These are phyloP conservation scores for Cryphonectria parasitica DNA, from an alignment of 2,329 filamentous ascomycete species.

Conservation along the genomic window DNA sequence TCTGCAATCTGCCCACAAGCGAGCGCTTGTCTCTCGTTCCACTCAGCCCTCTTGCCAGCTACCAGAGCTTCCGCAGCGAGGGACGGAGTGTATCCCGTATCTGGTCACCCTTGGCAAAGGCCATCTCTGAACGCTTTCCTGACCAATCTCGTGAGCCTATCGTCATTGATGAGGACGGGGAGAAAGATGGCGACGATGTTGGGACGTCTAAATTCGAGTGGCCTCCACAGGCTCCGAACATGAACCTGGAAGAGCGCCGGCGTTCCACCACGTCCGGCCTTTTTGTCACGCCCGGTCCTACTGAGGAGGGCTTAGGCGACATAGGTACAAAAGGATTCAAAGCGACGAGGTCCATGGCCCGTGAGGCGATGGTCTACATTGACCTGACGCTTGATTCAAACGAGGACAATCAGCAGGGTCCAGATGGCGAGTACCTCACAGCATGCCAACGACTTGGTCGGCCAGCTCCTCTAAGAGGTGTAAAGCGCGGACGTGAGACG, in stretches of 20 bases:
- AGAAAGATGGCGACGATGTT: no score
- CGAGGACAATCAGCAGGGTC: background rate
- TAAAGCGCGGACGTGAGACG: constrained; percentile 11
- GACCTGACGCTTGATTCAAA: background rate
- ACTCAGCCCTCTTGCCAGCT: background rate
- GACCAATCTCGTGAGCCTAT: background rate
- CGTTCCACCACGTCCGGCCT: background rate
- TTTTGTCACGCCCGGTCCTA: background rate
- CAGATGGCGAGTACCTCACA: background rate
- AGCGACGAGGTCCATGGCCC: background rate
- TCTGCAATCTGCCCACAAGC: background rate
- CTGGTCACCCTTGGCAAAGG: background rate
- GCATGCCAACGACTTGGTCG: background rate
- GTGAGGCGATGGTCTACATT: background rate
- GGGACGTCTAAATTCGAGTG: no score
- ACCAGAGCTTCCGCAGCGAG: background rate
- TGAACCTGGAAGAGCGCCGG: background rate
- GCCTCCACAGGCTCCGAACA: no score
- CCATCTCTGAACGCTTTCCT: background rate
- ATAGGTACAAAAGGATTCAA: background rate
- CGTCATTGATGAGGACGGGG: background rate
- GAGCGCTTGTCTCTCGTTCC: background rate
- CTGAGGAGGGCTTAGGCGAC: background rate
- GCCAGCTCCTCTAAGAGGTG: background rate
- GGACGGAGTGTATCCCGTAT: background rate